Evolutionary conservation across 1,139 yeast species (phyloP).

Genomic region (Yamadazyma friedrichii): DNA sequence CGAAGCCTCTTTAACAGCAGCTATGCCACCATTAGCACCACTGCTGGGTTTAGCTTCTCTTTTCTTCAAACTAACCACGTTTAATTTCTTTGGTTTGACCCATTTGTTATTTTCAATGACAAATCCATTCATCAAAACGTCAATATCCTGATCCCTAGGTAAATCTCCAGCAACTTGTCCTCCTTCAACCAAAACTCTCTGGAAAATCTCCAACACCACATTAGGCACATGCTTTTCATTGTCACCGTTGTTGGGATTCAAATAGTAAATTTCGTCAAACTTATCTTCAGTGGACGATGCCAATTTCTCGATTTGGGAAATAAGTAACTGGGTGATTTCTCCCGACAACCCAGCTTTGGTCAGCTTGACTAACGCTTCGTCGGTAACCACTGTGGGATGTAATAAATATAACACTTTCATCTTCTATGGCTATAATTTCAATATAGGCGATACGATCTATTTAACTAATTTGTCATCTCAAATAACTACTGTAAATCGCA

Average conservation of each 20-base stretch:
- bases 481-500: slow-evolving; percentile 2
- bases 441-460: too few species aligned
- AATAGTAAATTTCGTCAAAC: slow-evolving; percentile 52
- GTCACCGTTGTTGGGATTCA: slow-evolving; percentile 55
- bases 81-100: slow-evolving; percentile 42
- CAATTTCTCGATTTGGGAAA: slow-evolving; percentile 67
- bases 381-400: slow-evolving; percentile 73
- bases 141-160: slow-evolving; percentile 50
- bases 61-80: slow-evolving; percentile 28
- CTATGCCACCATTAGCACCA: slow-evolving; percentile 1
- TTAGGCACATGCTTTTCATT: slow-evolving; percentile 40
- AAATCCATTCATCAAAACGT: slow-evolving; percentile 66
- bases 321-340: slow-evolving; percentile 57
- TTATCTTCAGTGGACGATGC: slow-evolving; percentile 33
- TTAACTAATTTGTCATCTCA: slow-evolving; percentile 6
- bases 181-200: slow-evolving; percentile 18
- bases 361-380: slow-evolving; percentile 18
- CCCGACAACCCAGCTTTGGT: slow-evolving; percentile 10
- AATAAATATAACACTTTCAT: slow-evolving; percentile 44
- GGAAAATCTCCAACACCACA: slow-evolving; percentile 28
- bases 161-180: slow-evolving; percentile 57
- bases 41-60: too few species aligned
- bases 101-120: slow-evolving; percentile 40
- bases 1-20: not conserved
- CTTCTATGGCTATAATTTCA: not conserved